Conservation (phyloP, 768 basidiomycete species). For the Leccinellum albellum region DNA sequence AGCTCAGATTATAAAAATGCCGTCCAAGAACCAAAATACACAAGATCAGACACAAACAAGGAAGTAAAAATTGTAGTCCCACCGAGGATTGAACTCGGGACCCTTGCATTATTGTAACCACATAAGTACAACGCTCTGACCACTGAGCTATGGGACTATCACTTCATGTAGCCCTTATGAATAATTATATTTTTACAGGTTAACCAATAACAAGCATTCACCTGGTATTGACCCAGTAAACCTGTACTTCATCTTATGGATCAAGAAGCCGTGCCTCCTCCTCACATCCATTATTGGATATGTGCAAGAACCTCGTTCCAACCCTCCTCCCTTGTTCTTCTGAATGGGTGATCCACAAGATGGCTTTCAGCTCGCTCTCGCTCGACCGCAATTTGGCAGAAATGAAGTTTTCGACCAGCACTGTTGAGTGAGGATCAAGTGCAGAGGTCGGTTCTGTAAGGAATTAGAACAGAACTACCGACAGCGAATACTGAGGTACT, state of each 20-base stretch:
- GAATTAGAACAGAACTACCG: neutral
- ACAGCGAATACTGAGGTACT: constrained; percentile 15
- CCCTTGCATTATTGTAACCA: constrained; percentile 54
- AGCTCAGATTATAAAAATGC: neutral
- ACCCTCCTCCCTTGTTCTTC: constrained; percentile 73
- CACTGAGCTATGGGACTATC: constrained; percentile 57
- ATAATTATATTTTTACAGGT: neutral
- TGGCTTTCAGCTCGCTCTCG: constrained; percentile 56
- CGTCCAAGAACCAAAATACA: neutral
- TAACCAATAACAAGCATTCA: neutral
- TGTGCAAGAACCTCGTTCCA: constrained; percentile 63
- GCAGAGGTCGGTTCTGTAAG: constrained; percentile 83
- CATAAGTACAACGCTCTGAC: constrained; percentile 64
- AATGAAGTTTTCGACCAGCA: constrained; percentile 63
- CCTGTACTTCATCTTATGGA: constrained; percentile 8
- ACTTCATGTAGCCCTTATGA: fast-evolving
- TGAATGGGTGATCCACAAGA: constrained; percentile 88
- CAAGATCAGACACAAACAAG: neutral
- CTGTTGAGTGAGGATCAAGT: constrained; percentile 65
- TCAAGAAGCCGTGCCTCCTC: constrained; percentile 37
- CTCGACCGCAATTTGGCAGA: constrained; percentile 45
- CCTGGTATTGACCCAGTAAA: neutral
- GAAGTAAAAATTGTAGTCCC: constrained; percentile 44
- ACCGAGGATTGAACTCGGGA: constrained; percentile 63
- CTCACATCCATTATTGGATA: constrained; percentile 41